These are phyloP conservation scores for Stropharia rugosoannulata DNA, from an alignment of 768 basidiomycete species.

Conservation along the genomic window DNA sequence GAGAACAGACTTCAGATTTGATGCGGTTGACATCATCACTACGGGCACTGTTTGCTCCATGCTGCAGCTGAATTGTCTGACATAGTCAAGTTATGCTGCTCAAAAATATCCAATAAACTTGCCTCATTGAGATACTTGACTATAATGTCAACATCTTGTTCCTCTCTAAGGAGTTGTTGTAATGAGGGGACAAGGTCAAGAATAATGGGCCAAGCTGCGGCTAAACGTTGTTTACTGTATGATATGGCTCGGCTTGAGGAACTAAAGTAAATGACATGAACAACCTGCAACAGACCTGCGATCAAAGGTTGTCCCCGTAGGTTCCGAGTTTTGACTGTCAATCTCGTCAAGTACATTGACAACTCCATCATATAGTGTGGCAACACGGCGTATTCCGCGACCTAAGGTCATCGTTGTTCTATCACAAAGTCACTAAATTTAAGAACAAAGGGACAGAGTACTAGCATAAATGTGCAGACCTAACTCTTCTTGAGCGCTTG, in stretches of 20 bases:
- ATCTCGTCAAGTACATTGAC: background rate
- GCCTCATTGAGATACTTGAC: too few relatives aligned
- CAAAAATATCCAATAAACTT: too few relatives aligned
- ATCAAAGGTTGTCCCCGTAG: background rate
- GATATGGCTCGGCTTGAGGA: too few relatives aligned
- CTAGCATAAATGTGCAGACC: background rate
- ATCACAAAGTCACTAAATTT: background rate
- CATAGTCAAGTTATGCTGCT: too few relatives aligned
- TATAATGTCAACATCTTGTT: background rate
- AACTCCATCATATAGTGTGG: background rate
- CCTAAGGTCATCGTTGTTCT: background rate
- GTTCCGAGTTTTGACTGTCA: background rate
- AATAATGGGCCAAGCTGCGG: too few relatives aligned
- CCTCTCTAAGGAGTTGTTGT: background rate
- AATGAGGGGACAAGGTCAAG: too few relatives aligned
- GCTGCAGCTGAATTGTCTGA: background rate
- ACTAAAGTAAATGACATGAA: too few relatives aligned
- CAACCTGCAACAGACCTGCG: too few relatives aligned
- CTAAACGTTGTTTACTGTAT: too few relatives aligned
- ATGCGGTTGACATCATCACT: conserved; percentile 3
- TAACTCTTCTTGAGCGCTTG: background rate
- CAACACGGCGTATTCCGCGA: background rate
- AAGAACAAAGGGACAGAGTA: background rate
- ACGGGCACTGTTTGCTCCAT: conserved; percentile 1
- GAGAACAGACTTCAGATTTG: background rate